A percentile compares a stretch with the other conserved stretches of the same genome.
Evolutionary conservation across 2,329 filamentous ascomycete genomes (phyloP).

Genomic region (Sclerotinia nivalis): DNA sequence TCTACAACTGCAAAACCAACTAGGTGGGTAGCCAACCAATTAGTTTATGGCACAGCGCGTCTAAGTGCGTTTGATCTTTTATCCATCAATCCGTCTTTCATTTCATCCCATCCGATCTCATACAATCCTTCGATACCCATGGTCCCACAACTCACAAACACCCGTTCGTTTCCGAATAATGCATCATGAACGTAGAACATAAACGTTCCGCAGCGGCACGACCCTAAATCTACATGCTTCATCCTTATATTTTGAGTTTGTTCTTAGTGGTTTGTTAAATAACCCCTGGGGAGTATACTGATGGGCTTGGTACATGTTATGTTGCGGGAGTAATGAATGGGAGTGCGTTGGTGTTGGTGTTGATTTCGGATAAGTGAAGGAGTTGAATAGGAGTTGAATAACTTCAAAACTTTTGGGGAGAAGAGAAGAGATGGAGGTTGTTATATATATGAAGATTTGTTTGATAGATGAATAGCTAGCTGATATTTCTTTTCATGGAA

Average conservation of each 20-base stretch:
- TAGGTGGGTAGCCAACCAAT: neutral
- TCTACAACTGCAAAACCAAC: neutral
- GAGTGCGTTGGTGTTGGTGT: neutral
- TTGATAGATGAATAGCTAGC: neutral
- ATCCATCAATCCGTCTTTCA: neutral
- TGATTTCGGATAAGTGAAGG: neutral
- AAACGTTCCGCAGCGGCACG: constrained; percentile 9
- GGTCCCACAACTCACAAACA: neutral
- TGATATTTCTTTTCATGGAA: neutral
- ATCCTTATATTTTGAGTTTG: neutral
- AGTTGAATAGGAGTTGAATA: neutral
- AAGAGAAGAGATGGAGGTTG: neutral
- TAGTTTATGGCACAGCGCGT: constrained; percentile 1
- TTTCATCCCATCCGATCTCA: neutral
- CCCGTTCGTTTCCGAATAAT: neutral
- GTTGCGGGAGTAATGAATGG: neutral
- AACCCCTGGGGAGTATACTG: neutral
- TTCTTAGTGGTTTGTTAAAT: neutral
- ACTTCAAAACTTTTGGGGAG: neutral
- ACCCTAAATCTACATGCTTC: neutral
- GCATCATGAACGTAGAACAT: neutral
- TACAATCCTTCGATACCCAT: too few species aligned
- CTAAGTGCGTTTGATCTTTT: constrained; percentile 14
- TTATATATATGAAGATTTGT: neutral
- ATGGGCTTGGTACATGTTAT: neutral